Conservation (phyloP, 805 yeast genomes). For the Cyberlindnera bimundalis region DNA sequence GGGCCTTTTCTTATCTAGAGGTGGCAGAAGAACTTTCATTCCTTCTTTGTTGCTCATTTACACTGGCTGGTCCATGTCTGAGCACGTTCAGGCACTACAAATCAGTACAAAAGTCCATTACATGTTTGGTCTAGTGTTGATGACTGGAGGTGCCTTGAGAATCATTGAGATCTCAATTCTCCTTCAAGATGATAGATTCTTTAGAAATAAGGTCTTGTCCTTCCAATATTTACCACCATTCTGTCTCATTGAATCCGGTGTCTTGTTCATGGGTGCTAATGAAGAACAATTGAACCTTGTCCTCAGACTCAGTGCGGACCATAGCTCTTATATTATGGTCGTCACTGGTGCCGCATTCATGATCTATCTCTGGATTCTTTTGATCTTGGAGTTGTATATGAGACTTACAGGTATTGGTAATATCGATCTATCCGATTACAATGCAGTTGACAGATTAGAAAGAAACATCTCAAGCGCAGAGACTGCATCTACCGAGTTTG, state of each 20-base stretch:
- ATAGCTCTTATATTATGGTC: slow-evolving; percentile 74
- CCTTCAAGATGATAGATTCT: slow-evolving; percentile 54
- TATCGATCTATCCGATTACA: slow-evolving; percentile 12
- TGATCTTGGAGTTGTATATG: slow-evolving; percentile 58
- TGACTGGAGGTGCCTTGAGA: slow-evolving; percentile 73
- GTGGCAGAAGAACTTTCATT: slow-evolving; percentile 64
- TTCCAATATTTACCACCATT: slow-evolving; percentile 90
- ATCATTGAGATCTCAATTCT: slow-evolving; percentile 77
- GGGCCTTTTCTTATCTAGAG: slow-evolving; percentile 74
- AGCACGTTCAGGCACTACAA: slow-evolving; percentile 71
- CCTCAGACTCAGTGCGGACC: slow-evolving; percentile 74
- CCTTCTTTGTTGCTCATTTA: slow-evolving; percentile 81
- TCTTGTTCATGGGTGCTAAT: slow-evolving; percentile 86
- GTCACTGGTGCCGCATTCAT: slow-evolving; percentile 71
- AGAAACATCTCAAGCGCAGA: slow-evolving; percentile 8
- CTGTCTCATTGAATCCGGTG: slow-evolving; percentile 72
- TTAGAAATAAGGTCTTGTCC: slow-evolving; percentile 47
- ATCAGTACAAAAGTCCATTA: slow-evolving; percentile 86
- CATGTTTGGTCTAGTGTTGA: slow-evolving; percentile 78
- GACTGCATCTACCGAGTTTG: slow-evolving; percentile 21
- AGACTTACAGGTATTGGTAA: slow-evolving; percentile 27
- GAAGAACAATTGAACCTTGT: slow-evolving; percentile 82
- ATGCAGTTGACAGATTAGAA: slow-evolving; percentile 11
- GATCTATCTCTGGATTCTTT: slow-evolving; percentile 61
- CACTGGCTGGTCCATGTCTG: slow-evolving; percentile 94